Evolutionary conservation across 208 protist species (phyloP).

Genomic region (Acanthamoeba sp.): DNA sequence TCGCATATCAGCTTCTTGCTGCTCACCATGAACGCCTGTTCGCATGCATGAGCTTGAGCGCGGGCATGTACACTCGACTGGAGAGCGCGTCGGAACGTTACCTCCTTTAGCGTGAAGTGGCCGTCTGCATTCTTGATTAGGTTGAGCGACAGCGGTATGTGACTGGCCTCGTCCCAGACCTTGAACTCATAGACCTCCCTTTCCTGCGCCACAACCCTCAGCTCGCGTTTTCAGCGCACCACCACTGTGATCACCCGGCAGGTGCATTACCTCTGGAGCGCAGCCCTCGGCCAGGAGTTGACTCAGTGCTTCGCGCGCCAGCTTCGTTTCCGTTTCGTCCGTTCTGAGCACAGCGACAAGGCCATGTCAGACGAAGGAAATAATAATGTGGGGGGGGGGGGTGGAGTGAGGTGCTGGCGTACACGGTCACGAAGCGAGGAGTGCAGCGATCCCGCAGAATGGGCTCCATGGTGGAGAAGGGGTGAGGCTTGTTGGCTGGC

Average conservation of each 20-base stretch:
- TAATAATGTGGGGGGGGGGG: too few species aligned
- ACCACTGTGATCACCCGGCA: neutral
- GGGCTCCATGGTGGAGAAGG: neutral
- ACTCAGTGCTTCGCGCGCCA: neutral
- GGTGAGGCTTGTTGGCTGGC: neutral
- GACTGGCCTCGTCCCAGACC: neutral
- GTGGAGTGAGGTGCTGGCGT: neutral
- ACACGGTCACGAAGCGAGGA: neutral
- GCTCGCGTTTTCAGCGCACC: neutral
- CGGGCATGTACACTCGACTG: neutral
- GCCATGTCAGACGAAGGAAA: neutral
- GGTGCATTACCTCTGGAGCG: neutral
- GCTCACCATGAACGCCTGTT: neutral
- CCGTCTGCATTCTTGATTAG: neutral
- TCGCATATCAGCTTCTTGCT: slow-evolving; percentile 6
- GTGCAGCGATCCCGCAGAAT: slow-evolving; percentile 12
- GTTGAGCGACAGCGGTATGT: neutral
- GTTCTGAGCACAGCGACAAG: neutral
- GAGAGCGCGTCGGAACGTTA: neutral
- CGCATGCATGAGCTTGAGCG: neutral
- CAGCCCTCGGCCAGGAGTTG: neutral
- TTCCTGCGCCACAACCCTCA: neutral
- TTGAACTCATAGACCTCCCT: neutral
- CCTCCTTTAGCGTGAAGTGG: neutral
- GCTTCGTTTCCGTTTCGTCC: neutral